Evolutionary conservation across 2,329 filamentous ascomycete genomes (phyloP), one percentile per base, ranked within the genome.

Genomic region (Amauroascus niger): DNA sequence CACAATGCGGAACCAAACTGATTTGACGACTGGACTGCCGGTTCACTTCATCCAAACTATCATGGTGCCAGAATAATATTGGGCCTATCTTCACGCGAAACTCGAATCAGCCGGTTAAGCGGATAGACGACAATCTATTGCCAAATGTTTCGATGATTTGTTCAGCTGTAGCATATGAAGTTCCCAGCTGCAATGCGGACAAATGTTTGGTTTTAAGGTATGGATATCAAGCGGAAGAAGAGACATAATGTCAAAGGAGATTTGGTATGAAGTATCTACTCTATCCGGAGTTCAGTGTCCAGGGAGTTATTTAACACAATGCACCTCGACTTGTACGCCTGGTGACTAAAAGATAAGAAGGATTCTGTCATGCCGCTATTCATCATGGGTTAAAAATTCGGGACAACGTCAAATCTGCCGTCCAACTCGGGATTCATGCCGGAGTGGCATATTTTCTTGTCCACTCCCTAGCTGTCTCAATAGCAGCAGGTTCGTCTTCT

Each of bases 401-500:
- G n/a, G 43, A 32, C 26, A 24, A 3, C 11, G 13, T 26, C 33
- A 3, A 18, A 24, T 37, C 11, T 35, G 18, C 14, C 14, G 8
- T 45, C 32, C 14, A 28, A 16, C n/a, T 3, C 1, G 16, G 18
- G 30, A 7, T 16, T 18, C 39, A 49, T 37, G 46, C 46, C 14
- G 46, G 46, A 26, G 44, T 40, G 26, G 51, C 90, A 67, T 93
- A 88, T 62, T 85, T 84, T 68, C 79, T 78, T 11, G 93, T 97
- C 91, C 93, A 97, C 65, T 95, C 88, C 65, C 80, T 85, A 14
- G 91, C 91, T 6, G 89, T 97, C 60, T 86, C 83, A 63, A 98
- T 97, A 22, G 93, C 93, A 46, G 87, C 88, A 59, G 83, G 83
- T 72, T 97, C 88, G 65, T 98, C 84, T 65, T 97, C 89, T 76